Conservation (phyloP, 1,284 basidiomycete species). For the Mycosarcoma mackinlayi region DNA sequence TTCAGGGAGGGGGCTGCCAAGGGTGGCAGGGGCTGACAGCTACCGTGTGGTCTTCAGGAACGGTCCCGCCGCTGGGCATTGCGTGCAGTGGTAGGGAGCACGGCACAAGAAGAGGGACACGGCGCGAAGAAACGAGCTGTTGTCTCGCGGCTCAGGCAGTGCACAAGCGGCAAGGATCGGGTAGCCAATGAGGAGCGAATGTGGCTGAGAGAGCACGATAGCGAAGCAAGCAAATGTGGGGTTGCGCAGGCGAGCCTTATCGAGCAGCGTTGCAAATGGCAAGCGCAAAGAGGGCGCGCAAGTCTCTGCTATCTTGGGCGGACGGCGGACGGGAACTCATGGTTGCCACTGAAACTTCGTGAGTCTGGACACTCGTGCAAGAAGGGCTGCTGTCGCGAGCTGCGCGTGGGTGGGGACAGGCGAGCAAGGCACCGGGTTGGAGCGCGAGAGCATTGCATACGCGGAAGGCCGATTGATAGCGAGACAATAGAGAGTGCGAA, state of each 20-base stretch:
- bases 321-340: conserved; percentile 6
- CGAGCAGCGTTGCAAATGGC: conserved; percentile 11
- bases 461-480: neutral
- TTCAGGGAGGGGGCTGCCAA: conserved; percentile 4
- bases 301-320: too few relatives aligned
- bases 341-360: neutral
- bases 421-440: too few relatives aligned
- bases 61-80: neutral
- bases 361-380: neutral
- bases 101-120: neutral
- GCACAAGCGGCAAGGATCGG: conserved; percentile 20
- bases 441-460: too few relatives aligned
- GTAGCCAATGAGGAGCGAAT: conserved; percentile 24
- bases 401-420: too few relatives aligned
- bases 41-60: conserved; percentile 1
- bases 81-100: too few relatives aligned
- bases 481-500: too few relatives aligned
- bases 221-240: conserved; percentile 18
- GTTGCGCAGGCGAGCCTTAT: conserved; percentile 21
- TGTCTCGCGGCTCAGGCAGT: too few relatives aligned
- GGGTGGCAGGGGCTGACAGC: neutral
- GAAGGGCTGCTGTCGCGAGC: too few relatives aligned
- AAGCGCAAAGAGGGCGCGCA: neutral
- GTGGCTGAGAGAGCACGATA: conserved; percentile 21
- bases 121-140: neutral